Percentiles rank a stretch among this genome's conserved stretches.
phyloP scores from a whole-genome alignment of 129 eudicot species.

The Glebionis coronaria region DNA sequence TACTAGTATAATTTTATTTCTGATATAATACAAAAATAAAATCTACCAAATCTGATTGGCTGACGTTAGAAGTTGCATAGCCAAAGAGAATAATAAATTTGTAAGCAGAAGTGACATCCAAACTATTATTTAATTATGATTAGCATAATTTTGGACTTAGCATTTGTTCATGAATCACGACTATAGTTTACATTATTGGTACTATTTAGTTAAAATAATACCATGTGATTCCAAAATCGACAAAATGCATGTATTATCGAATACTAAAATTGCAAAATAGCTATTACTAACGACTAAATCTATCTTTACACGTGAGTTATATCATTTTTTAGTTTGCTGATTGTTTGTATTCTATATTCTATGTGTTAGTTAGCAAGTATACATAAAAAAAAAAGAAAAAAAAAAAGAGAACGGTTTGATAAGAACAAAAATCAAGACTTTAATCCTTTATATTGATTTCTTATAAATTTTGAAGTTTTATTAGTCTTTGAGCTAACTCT shows the following conservation, averaged over 20 bases:
- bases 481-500: too few relatives aligned
- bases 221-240: neutral
- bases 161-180: constrained; percentile 14
- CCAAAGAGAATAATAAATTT: neutral
- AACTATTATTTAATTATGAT: constrained; percentile 10
- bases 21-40: neutral
- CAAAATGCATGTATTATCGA: neutral
- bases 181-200: neutral
- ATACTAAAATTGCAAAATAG: neutral
- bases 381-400: too few relatives aligned
- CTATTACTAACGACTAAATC: neutral
- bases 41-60: constrained; percentile 3
- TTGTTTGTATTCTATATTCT: neutral
- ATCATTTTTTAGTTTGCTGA: constrained; percentile 6
- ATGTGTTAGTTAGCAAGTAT: neutral
- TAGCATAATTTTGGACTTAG: neutral
- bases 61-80: neutral
- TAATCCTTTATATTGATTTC: too few relatives aligned
- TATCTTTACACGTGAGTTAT: neutral
- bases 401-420: too few relatives aligned
- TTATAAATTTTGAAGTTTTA: too few relatives aligned
- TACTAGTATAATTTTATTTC: neutral
- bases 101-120: neutral
- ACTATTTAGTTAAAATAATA: neutral
- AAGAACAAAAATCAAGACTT: too few relatives aligned